Evolutionary conservation across 495 filamentous ascomycete genomes (phyloP), one percentile per base, ranked within the genome.

Genomic region (Neohortaea acidophila): DNA sequence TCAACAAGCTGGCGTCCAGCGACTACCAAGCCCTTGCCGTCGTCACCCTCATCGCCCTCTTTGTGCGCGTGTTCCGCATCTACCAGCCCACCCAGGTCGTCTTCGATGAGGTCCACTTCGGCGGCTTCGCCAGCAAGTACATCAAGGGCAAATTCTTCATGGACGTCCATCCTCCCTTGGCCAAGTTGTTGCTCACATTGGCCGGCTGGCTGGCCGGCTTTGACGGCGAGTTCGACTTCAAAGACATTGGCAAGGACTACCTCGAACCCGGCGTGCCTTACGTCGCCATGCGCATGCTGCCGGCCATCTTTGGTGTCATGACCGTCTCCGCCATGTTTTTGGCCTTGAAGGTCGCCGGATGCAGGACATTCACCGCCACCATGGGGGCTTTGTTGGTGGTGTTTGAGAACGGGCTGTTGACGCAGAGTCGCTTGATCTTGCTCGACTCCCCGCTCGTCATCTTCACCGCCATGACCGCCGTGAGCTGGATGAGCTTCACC

Each of bases 241-340:
- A 97, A 66, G 91, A 97, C 49, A 97, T 97, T 65, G 89, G 89
- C 51, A 94, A 94, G 64, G 89, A 97, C 54, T 97, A 97, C 52
- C 54, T 96, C 33, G 91, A 87, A 59, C 83, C 91, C 0, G 75
- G 79, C 15, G 89, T 97, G 31, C 89, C 89, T 10, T 97, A 96
- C 62, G 91, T 97, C 13, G 83, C 89, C 27, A 97, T 97, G 89
- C 77, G 89, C 54, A 55, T 96, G 65, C 72, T 93, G 43, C 89
- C 89, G 0, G 89, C 89, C 21, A 59, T 96, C 40, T 71, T 82
- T 47, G 89, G 89, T 55, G 75, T 94, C 38, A 53, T 86, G 36
- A 73, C 87, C 23, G 80, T 89, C 19, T 84, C 91, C 6, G 77
- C 78, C 49, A 92, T 94, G 65, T 97, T 93, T 60, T 60, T 97